Evolutionary conservation across 208 protist genomes (phyloP).

Genomic region (Wallacemonas sp.): DNA sequence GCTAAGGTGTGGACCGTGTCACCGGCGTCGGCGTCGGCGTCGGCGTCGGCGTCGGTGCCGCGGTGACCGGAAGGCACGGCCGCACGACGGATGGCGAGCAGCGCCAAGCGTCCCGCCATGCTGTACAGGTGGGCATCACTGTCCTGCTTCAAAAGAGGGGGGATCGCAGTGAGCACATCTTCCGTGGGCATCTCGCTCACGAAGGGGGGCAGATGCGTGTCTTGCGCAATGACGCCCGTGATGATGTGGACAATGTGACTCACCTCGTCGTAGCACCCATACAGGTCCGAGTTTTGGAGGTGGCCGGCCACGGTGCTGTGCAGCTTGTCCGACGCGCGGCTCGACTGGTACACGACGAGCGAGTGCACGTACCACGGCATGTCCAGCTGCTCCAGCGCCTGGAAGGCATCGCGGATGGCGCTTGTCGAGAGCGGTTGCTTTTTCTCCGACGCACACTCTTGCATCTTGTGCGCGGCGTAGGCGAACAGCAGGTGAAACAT

Average conservation of each 20-base stretch:
- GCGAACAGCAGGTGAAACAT: constrained; percentile 83
- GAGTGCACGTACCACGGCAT: constrained; percentile 82
- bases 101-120: constrained; percentile 61
- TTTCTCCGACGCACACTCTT: neutral
- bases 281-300: constrained; percentile 61
- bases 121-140: constrained; percentile 50
- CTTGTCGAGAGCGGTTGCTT: neutral
- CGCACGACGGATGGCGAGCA: constrained; percentile 52
- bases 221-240: constrained; percentile 56
- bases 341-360: constrained; percentile 78
- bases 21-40: constrained; percentile 29
- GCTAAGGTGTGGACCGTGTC: too few relatives aligned
- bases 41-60: neutral
- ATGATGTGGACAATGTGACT: constrained; percentile 63
- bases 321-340: constrained; percentile 53
- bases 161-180: constrained; percentile 51
- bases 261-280: constrained; percentile 58
- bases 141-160: constrained; percentile 57
- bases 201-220: constrained; percentile 47
- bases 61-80: constrained; percentile 11
- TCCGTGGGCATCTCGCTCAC: constrained; percentile 22
- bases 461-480: constrained; percentile 35
- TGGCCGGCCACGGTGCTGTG: constrained; percentile 61
- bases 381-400: constrained; percentile 59
- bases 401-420: constrained; percentile 20